A percentile compares a stretch with the other conserved stretches of the same genome.
Conservation (phyloP, 371 early-diverging fungal genomes). For the Lichtheimia hyalospora region DNA sequence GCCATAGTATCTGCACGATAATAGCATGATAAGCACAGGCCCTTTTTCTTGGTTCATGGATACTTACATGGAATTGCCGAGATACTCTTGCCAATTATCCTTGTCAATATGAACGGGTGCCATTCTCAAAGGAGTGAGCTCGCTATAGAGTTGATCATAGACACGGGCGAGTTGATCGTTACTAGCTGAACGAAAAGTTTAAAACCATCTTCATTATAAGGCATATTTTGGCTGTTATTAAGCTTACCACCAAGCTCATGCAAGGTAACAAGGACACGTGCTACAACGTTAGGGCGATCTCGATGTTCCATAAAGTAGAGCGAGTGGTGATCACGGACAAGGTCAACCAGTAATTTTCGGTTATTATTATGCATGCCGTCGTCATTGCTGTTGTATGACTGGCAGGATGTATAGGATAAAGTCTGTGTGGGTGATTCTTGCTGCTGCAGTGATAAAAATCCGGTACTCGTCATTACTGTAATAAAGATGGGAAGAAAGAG, state of each 20-base stretch:
- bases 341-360: conserved; percentile 3
- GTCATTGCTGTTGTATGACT: neutral
- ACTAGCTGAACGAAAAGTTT: neutral
- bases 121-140: conserved; percentile 2
- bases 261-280: conserved; percentile 29
- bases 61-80: conserved; percentile 6
- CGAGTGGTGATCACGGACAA: conserved; percentile 22
- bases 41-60: neutral
- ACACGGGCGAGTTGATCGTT: conserved; percentile 9
- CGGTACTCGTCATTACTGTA: conserved; percentile 1
- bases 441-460: conserved; percentile 1
- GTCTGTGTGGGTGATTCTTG: neutral
- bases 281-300: conserved; percentile 35
- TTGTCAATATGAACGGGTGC: neutral
- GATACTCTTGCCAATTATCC: conserved; percentile 7
- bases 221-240: neutral
- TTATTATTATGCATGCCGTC: neutral
- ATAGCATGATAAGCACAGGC: conserved; percentile 1
- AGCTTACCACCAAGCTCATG: conserved; percentile 35
- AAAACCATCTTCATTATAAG: neutral
- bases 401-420: neutral
- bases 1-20: conserved; percentile 19
- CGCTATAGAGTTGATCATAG: conserved; percentile 4
- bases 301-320: conserved; percentile 36
- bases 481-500: neutral